Evolutionary conservation across 768 basidiomycete species (phyloP).

Genomic region (Tricholoma terreum): DNA sequence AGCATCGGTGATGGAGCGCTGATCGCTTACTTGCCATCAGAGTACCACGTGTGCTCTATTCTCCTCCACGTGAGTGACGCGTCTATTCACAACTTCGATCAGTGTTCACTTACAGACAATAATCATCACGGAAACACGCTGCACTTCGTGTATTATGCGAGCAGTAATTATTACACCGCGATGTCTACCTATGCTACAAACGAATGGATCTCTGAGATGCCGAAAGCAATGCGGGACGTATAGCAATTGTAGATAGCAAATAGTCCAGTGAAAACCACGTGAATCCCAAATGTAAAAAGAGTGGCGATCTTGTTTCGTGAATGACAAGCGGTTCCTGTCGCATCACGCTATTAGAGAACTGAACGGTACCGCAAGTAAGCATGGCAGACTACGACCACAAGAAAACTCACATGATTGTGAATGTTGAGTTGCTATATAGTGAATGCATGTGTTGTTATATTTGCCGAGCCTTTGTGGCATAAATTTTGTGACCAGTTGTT

Average conservation of each 20-base stretch:
- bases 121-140: slow-evolving; percentile 17
- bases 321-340: slow-evolving; percentile 42
- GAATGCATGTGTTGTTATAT: slow-evolving; percentile 7
- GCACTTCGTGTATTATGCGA: slow-evolving; percentile 36
- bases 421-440: slow-evolving; percentile 14
- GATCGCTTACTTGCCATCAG: too few species aligned
- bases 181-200: slow-evolving; percentile 36
- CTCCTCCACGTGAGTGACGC: not conserved
- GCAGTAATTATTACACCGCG: slow-evolving; percentile 30
- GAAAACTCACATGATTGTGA: slow-evolving; percentile 20
- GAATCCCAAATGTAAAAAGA: slow-evolving; percentile 27
- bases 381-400: not conserved
- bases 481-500: slow-evolving; percentile 16
- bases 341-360: slow-evolving; percentile 24
- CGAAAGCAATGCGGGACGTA: slow-evolving; percentile 15
- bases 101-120: too few species aligned
- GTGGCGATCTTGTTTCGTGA: slow-evolving; percentile 49
- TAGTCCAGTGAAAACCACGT: slow-evolving; percentile 12
- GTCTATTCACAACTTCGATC: not conserved
- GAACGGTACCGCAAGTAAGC: not conserved
- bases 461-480: not conserved
- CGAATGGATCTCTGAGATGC: slow-evolving; percentile 4
- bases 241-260: slow-evolving; percentile 5
- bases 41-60: not conserved
- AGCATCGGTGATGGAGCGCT: too few species aligned